These are phyloP conservation scores for Penicillium sp. DNA, from an alignment of 2,329 filamentous ascomycete species.

Conservation along the genomic window DNA sequence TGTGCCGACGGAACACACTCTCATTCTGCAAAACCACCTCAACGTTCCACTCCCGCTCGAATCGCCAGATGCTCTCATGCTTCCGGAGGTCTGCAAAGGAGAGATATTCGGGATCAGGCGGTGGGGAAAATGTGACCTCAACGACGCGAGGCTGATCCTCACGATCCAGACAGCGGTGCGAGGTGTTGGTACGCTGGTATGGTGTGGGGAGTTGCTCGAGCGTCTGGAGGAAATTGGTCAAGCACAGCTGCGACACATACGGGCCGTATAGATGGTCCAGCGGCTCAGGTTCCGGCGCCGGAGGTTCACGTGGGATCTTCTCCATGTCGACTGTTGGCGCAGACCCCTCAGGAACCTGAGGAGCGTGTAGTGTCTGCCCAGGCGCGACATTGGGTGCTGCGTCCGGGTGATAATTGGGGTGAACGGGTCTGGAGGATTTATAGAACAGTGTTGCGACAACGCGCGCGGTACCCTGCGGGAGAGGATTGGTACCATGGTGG, in stretches of 20 bases:
- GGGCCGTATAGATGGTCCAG: conserved; percentile 53
- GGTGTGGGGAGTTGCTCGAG: conserved; percentile 47
- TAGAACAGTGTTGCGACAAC: conserved; percentile 49
- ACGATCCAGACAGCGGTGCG: conserved; percentile 46
- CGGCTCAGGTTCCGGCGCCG: conserved; percentile 50
- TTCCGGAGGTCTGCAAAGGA: conserved; percentile 65
- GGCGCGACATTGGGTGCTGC: conserved; percentile 34
- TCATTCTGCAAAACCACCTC: conserved; percentile 74
- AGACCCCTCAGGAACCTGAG: conserved; percentile 42
- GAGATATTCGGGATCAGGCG: conserved; percentile 46
- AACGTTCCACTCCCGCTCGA: conserved; percentile 84
- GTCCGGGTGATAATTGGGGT: conserved; percentile 47
- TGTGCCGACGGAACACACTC: conserved; percentile 68
- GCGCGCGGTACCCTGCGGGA: conserved; percentile 39
- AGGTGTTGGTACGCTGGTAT: conserved; percentile 46
- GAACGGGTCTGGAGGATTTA: conserved; percentile 41
- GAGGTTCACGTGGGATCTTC: conserved; percentile 52
- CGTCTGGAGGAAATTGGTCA: conserved; percentile 53
- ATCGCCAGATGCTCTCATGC: conserved; percentile 74
- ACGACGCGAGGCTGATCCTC: conserved; percentile 48
- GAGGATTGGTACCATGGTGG: conserved; percentile 37
- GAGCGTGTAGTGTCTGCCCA: conserved; percentile 39
- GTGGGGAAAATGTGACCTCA: conserved; percentile 49
- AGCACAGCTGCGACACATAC: conserved; percentile 51
- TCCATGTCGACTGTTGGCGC: conserved; percentile 49